A percentile compares a stretch with the other conserved stretches of the same genome.
These are phyloP conservation scores for Nannochloropsis oceanica DNA, from an alignment of 108 stramenopile species.

Conservation along the genomic window DNA sequence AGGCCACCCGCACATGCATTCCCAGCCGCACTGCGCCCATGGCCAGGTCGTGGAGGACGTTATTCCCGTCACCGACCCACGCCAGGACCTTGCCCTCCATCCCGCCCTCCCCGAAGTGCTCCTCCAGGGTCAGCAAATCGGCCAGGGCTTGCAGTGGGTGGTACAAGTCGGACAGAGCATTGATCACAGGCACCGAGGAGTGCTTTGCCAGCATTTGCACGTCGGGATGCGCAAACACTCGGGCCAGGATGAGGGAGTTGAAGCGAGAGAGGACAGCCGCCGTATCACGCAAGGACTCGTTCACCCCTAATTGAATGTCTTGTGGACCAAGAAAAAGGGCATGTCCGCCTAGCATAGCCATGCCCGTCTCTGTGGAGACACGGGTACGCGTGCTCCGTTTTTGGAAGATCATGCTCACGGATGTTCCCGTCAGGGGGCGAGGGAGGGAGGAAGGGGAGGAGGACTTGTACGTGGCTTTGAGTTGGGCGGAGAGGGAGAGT, in stretches of 20 bases:
- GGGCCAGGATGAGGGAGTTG: conserved; percentile 74
- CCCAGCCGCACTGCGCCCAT: conserved; percentile 71
- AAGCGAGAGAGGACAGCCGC: conserved; percentile 74
- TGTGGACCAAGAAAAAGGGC: conserved; percentile 77
- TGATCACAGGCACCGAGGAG: conserved; percentile 78
- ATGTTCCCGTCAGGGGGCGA: conserved; percentile 57
- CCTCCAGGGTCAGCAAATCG: conserved; percentile 80
- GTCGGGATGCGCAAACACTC: conserved; percentile 71
- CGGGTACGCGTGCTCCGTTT: conserved; percentile 89
- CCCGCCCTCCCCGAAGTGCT: conserved; percentile 16
- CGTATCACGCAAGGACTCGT: conserved; percentile 82
- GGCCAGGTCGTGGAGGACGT: conserved; percentile 91
- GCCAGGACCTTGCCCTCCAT: conserved; percentile 57
- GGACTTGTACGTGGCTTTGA: background rate
- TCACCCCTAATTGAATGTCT: conserved; percentile 88
- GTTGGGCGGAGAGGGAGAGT: background rate
- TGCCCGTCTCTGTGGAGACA: conserved; percentile 89
- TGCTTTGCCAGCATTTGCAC: conserved; percentile 45
- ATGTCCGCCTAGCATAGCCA: conserved; percentile 74
- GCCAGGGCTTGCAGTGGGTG: conserved; percentile 95
- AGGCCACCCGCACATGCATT: conserved; percentile 80
- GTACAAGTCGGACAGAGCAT: conserved; percentile 81
- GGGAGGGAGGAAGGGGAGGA: background rate
- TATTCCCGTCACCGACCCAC: conserved; percentile 97
- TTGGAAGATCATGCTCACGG: conserved; percentile 85